phyloP scores from a whole-genome alignment of 106 monocot species.

The Xerophyta viscosa region DNA sequence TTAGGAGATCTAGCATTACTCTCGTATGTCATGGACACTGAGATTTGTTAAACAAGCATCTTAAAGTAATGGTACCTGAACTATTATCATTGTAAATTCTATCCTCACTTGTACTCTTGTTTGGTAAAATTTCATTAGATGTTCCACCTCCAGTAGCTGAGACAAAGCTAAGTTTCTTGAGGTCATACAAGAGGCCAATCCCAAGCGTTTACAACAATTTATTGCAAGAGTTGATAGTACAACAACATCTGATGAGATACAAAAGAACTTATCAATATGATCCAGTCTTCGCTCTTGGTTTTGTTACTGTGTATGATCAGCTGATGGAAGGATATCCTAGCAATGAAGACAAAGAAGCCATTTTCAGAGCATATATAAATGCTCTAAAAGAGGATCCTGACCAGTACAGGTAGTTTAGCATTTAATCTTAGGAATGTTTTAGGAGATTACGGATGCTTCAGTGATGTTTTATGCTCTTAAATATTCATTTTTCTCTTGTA shows the following conservation, averaged over 20 bases:
- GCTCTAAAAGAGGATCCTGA: constrained; percentile 82
- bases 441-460: not conserved
- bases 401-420: constrained; percentile 51
- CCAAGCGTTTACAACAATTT: constrained; percentile 81
- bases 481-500: constrained; percentile 7
- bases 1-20: too few relatives aligned
- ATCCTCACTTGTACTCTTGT: not conserved
- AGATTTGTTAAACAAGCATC: too few relatives aligned
- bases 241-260: constrained; percentile 94
- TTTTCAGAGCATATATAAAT: constrained; percentile 70
- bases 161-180: constrained; percentile 75
- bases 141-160: constrained; percentile 76
- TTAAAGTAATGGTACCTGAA: too few relatives aligned
- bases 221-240: constrained; percentile 83
- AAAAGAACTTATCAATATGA: constrained; percentile 86
- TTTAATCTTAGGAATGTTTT: not conserved
- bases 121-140: constrained; percentile 22
- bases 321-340: constrained; percentile 94
- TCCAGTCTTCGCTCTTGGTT: constrained; percentile 90
- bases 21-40: too few relatives aligned
- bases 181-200: constrained; percentile 74
- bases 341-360: constrained; percentile 55
- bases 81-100: not conserved
- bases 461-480: not conserved
- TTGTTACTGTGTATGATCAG: constrained; percentile 87